A percentile compares a stretch with the other conserved stretches of the same genome.
phyloP scores from a whole-genome alignment of 2,329 filamentous ascomycete species.

The Fusarium nurragi region DNA sequence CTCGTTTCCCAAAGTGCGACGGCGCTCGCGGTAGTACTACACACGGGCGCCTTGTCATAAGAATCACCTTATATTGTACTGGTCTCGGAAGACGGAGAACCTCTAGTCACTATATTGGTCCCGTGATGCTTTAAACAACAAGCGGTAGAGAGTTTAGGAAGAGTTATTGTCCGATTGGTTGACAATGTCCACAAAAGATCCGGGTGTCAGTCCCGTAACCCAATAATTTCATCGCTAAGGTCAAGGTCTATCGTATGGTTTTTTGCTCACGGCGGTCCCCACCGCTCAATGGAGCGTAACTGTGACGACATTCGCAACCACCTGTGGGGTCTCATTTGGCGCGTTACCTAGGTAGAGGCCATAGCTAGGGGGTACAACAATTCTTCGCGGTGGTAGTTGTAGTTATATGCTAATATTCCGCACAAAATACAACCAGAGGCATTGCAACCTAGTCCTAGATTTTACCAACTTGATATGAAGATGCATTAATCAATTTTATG shows the following conservation, averaged over 20 bases:
- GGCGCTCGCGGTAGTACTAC: background rate
- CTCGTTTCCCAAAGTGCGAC: background rate
- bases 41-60: background rate
- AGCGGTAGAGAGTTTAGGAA: background rate
- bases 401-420: no score
- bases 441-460: no score
- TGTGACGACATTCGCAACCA: constrained; percentile 23
- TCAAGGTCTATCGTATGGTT: constrained; percentile 27
- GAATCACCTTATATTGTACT: background rate
- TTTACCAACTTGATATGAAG: no score
- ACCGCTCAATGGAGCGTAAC: constrained; percentile 11
- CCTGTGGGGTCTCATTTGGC: background rate
- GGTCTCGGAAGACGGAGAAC: background rate
- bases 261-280: constrained; percentile 2
- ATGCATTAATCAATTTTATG: no score
- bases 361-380: background rate
- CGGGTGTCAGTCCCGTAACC: constrained; percentile 10
- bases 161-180: constrained; percentile 11
- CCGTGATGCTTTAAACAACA: background rate
- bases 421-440: no score
- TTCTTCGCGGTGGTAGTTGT: no score
- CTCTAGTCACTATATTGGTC: background rate
- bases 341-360: background rate
- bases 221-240: constrained; percentile 6
- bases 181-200: constrained; percentile 11